These are phyloP conservation scores for Psophocarpus tetragonolobus DNA, from an alignment of 306 rosid genomes.

Conservation along the genomic window DNA sequence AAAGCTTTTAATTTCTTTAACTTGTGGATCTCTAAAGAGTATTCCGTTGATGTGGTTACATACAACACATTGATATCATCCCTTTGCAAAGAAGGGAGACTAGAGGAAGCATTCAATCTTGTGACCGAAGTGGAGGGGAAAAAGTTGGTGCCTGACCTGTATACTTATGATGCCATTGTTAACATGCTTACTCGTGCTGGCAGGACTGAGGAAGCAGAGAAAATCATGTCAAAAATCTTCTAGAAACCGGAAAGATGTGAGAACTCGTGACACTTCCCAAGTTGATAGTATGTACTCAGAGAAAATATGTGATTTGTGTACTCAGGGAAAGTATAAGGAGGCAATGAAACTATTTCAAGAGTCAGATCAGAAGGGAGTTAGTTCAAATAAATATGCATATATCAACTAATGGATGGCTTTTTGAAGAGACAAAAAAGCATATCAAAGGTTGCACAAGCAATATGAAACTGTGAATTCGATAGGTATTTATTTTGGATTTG, in stretches of 20 bases:
- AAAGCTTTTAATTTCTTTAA: slow-evolving; percentile 73
- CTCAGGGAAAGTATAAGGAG: slow-evolving; percentile 71
- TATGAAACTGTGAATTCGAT: slow-evolving; percentile 23
- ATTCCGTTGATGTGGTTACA: slow-evolving; percentile 62
- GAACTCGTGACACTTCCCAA: slow-evolving; percentile 35
- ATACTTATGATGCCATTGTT: slow-evolving; percentile 64
- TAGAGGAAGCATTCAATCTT: slow-evolving; percentile 66
- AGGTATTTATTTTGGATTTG: slow-evolving; percentile 20
- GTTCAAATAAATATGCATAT: slow-evolving; percentile 51
- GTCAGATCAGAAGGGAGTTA: slow-evolving; percentile 57
- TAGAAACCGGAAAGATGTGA: slow-evolving; percentile 46
- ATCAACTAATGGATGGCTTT: slow-evolving; percentile 76
- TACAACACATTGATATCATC: slow-evolving; percentile 82
- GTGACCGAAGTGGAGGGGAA: slow-evolving; percentile 64
- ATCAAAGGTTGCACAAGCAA: slow-evolving; percentile 41
- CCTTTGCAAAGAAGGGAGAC: slow-evolving; percentile 72
- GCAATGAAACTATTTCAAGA: slow-evolving; percentile 70
- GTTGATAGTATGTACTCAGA: slow-evolving; percentile 53
- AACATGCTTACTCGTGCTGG: slow-evolving; percentile 55
- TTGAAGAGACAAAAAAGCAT: slow-evolving; percentile 73
- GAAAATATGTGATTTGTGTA: slow-evolving; percentile 61
- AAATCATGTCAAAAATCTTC: slow-evolving; percentile 52
- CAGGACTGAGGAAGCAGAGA: slow-evolving; percentile 67
- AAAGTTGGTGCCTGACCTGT: slow-evolving; percentile 62
- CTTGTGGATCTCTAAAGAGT: slow-evolving; percentile 69